These are phyloP conservation scores for Annona squamosa DNA, from an alignment of 164 flowering plant genomes.

Conservation along the genomic window DNA sequence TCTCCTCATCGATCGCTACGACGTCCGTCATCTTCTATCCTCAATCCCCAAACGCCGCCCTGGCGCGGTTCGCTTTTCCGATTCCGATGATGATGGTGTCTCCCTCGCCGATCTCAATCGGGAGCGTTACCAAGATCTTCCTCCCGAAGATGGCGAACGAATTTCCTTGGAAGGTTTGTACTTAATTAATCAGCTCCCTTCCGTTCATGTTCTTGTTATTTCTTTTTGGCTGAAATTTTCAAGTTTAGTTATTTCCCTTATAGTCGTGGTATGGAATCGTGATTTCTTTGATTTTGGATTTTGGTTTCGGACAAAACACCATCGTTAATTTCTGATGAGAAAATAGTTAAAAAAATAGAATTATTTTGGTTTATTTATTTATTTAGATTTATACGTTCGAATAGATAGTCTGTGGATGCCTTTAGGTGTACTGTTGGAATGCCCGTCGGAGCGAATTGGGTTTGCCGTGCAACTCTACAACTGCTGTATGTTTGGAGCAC, in stretches of 20 bases:
- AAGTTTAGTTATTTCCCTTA: too few species aligned
- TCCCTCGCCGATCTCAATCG: constrained; percentile 34
- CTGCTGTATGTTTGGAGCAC: neutral
- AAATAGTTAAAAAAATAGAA: too few species aligned
- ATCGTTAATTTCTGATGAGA: too few species aligned
- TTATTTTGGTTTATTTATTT: neutral
- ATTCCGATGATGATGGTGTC: constrained; percentile 15
- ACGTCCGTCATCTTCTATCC: constrained; percentile 88
- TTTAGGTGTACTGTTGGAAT: neutral
- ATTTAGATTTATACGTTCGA: neutral
- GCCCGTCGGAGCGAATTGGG: neutral
- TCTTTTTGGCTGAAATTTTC: neutral
- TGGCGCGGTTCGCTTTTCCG: constrained; percentile 2
- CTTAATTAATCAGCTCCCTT: neutral
- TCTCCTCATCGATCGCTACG: constrained; percentile 85
- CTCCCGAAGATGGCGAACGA: constrained; percentile 34
- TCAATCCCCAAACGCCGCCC: constrained; percentile 41
- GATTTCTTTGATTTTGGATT: too few species aligned
- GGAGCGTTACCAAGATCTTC: constrained; percentile 71
- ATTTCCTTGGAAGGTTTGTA: constrained; percentile 18
- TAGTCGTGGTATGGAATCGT: too few species aligned
- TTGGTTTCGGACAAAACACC: too few species aligned
- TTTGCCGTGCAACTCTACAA: neutral
- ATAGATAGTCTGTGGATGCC: neutral
- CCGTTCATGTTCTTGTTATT: neutral